A percentile compares a stretch with the other conserved stretches of the same genome.
phyloP scores from a whole-genome alignment of 768 basidiomycete genomes.

The Termitomyces sp. region DNA sequence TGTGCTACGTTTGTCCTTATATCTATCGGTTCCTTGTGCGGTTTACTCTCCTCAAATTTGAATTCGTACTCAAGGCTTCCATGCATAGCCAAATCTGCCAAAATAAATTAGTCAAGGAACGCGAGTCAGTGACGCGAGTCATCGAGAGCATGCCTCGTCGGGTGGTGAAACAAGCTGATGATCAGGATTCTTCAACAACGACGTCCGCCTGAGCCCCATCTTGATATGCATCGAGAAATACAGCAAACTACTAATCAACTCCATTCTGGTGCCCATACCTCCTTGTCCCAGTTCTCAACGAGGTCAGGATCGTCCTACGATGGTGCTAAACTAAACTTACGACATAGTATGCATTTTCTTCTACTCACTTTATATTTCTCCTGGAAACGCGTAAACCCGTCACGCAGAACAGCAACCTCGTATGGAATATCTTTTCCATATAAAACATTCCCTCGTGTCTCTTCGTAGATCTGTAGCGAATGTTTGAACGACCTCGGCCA shows the following conservation, averaged over 20 bases:
- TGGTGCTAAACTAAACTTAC: background rate
- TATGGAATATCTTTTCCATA: constrained; percentile 38
- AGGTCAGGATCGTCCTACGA: constrained; percentile 55
- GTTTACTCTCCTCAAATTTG: constrained; percentile 8
- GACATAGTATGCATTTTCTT: background rate
- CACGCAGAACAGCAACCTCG: constrained; percentile 59
- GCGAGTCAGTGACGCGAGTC: constrained; percentile 45
- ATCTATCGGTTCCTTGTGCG: constrained; percentile 24
- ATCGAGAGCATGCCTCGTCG: constrained; percentile 59
- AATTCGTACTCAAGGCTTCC: background rate
- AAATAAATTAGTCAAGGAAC: constrained; percentile 46
- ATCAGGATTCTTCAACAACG: constrained; percentile 9
- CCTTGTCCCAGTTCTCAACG: constrained; percentile 73
- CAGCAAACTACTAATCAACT: constrained; percentile 10
- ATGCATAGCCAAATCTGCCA: constrained; percentile 58
- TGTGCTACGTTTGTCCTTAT: constrained; percentile 56
- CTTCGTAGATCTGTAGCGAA: constrained; percentile 54
- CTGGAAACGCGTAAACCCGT: constrained; percentile 73
- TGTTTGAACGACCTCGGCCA: background rate
- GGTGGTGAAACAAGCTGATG: constrained; percentile 34
- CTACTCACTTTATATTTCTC: constrained; percentile 54
- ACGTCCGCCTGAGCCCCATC: constrained; percentile 1
- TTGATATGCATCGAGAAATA: background rate
- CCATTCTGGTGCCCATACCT: constrained; percentile 51
- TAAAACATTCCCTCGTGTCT: constrained; percentile 46